Evolutionary conservation across 73 alveolate genomes (phyloP).

Genomic region (Symbiodinium natans): DNA sequence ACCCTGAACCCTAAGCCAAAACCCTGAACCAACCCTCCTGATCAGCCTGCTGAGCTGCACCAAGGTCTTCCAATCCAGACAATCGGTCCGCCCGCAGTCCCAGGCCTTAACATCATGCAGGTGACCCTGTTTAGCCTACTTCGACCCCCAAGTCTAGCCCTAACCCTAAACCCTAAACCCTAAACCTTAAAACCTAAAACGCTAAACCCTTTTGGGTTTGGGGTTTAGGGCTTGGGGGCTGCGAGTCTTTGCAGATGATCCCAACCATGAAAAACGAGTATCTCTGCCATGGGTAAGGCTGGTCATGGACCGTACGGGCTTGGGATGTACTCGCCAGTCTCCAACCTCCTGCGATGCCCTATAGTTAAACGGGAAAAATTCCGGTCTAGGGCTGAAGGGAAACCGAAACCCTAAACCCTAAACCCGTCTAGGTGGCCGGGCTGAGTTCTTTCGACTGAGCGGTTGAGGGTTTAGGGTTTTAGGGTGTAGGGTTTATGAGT

Average conservation of each 20-base stretch:
- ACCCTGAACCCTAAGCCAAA: neutral
- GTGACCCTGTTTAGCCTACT: neutral
- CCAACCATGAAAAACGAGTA: neutral
- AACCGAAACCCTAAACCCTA: too few species aligned
- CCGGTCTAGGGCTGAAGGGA: too few species aligned
- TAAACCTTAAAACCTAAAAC: neutral
- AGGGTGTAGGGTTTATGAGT: neutral
- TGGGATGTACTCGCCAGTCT: too few species aligned
- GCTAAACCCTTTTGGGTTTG: neutral
- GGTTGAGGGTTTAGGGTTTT: neutral
- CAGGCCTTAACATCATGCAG: neutral
- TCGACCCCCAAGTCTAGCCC: too few species aligned
- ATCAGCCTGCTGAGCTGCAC: slow-evolving; percentile 65
- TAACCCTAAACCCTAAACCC: too few species aligned
- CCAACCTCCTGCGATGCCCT: too few species aligned
- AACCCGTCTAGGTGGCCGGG: too few species aligned
- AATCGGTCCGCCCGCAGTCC: slow-evolving; percentile 44
- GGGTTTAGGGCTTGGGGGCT: neutral
- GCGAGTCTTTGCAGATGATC: neutral
- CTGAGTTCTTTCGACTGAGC: too few species aligned
- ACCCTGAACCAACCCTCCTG: too few species aligned
- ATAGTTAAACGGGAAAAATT: too few species aligned
- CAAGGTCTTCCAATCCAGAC: slow-evolving; percentile 60
- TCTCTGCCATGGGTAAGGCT: neutral
- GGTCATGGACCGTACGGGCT: too few species aligned